Percentiles rank a stretch among this genome's conserved stretches.
These are phyloP conservation scores for Skeletonema costatum DNA, from an alignment of 108 stramenopile genomes.

Conservation along the genomic window DNA sequence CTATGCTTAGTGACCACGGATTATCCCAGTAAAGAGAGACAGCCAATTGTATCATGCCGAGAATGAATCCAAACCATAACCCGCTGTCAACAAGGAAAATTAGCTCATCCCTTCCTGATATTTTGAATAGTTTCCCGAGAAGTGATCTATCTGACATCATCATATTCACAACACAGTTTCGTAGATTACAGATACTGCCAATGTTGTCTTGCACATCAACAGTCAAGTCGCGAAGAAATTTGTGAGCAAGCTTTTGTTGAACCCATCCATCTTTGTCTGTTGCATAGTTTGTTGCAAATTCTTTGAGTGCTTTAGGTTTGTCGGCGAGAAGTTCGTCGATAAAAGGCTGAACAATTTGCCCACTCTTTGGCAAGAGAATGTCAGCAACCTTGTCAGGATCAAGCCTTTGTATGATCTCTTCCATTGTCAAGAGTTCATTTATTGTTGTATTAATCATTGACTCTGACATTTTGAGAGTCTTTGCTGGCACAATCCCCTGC, in stretches of 20 bases:
- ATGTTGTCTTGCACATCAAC: conserved; percentile 54
- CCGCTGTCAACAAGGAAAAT: conserved; percentile 53
- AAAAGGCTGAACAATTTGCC: conserved; percentile 49
- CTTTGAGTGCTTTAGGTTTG: conserved; percentile 34
- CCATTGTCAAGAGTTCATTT: conserved; percentile 50
- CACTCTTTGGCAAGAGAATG: conserved; percentile 38
- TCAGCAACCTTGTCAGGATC: conserved; percentile 52
- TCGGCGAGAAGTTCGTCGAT: conserved; percentile 55
- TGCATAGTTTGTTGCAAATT: conserved; percentile 42
- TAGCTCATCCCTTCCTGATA: conserved; percentile 53
- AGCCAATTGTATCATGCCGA: conserved; percentile 67
- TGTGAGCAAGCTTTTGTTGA: conserved; percentile 43
- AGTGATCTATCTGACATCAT: conserved; percentile 59
- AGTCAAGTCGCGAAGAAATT: conserved; percentile 49
- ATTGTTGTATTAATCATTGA: conserved; percentile 59
- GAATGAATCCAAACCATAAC: conserved; percentile 65
- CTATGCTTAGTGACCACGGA: conserved; percentile 68
- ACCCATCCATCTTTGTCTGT: conserved; percentile 37
- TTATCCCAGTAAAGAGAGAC: conserved; percentile 70
- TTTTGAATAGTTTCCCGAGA: conserved; percentile 51
- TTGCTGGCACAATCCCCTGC: conserved; percentile 58
- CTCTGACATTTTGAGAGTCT: conserved; percentile 59
- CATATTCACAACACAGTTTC: conserved; percentile 54
- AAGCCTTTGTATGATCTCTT: conserved; percentile 52
- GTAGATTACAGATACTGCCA: conserved; percentile 44